Evolutionary conservation across 306 rosid species (phyloP).

Genomic region (Cucurbita ficifolia): DNA sequence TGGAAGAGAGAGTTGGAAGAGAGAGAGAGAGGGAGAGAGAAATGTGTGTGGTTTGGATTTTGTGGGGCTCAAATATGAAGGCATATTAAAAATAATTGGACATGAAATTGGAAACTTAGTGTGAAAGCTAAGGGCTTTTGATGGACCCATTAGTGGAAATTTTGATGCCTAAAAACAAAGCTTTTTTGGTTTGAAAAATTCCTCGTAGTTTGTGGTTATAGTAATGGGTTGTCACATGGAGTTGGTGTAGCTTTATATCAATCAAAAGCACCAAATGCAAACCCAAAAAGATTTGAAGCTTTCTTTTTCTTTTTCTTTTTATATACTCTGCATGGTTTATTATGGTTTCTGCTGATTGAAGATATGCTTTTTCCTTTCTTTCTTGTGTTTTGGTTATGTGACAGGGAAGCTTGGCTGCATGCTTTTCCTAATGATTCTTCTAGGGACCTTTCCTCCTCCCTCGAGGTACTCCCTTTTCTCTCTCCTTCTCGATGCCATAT

Average conservation of each 20-base stretch:
- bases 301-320: conserved; percentile 12
- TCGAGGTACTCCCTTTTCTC: conserved; percentile 24
- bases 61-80: conserved; percentile 40
- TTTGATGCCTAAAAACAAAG: conserved; percentile 11
- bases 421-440: no score
- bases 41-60: conserved; percentile 54
- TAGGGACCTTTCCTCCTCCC: no score
- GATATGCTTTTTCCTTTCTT: background rate
- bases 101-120: conserved; percentile 35
- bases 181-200: conserved; percentile 27
- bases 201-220: conserved; percentile 18
- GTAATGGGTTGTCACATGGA: conserved; percentile 26
- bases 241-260: conserved; percentile 19
- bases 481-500: background rate
- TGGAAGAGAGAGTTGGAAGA: conserved; percentile 42
- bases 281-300: conserved; percentile 15
- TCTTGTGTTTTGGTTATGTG: no score
- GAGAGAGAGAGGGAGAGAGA: no score
- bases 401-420: no score
- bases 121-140: conserved; percentile 32
- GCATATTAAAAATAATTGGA: conserved; percentile 16
- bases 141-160: conserved; percentile 45
- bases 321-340: conserved; percentile 2
- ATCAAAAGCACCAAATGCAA: conserved; percentile 30
- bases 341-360: conserved; percentile 20